Conservation (phyloP, 192 early-diverging fungal species). For the Coemansia sp. region DNA sequence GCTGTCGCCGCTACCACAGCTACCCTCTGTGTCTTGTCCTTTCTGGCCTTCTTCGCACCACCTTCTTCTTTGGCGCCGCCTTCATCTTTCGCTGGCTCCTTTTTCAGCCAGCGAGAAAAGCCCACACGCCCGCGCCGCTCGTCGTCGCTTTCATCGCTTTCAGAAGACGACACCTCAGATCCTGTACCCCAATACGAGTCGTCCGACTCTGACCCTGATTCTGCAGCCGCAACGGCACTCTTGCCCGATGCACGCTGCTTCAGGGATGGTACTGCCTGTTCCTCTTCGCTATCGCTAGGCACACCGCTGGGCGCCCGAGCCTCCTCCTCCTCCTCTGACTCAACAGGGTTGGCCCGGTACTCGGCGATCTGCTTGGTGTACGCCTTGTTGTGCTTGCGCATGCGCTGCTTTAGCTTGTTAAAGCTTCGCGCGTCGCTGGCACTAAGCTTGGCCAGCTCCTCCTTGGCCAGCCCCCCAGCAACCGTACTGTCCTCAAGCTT, state of each 20-base stretch:
- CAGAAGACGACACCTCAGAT: conserved; percentile 31
- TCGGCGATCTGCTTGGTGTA: conserved; percentile 70
- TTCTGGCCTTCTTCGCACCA: conserved; percentile 35
- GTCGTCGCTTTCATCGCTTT: conserved; percentile 21
- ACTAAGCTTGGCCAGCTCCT: conserved; percentile 81
- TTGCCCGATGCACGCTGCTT: neutral
- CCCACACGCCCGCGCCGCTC: conserved; percentile 24
- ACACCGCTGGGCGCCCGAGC: neutral
- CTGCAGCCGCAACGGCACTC: neutral
- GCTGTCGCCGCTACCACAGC: conserved; percentile 14
- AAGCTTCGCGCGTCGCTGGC: conserved; percentile 75
- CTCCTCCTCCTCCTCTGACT: conserved; percentile 38
- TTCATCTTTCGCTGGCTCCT: conserved; percentile 33
- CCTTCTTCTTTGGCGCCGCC: conserved; percentile 18
- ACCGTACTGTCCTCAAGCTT: conserved; percentile 73
- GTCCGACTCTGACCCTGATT: conserved; percentile 20
- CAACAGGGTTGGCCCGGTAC: conserved; percentile 57
- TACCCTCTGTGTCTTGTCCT: conserved; percentile 37
- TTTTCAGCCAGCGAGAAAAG: conserved; percentile 53
- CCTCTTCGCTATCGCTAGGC: conserved; percentile 26
- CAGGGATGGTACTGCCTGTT: conserved; percentile 19
- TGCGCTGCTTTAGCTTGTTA: conserved; percentile 89
- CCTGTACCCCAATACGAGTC: conserved; percentile 29
- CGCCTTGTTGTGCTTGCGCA: conserved; percentile 84
- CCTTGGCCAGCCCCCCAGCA: conserved; percentile 66